Percentiles rank a stretch among this genome's conserved stretches.
Evolutionary conservation across 805 yeast genomes (phyloP).

Genomic region (Sungouiozyma intestinalis): DNA sequence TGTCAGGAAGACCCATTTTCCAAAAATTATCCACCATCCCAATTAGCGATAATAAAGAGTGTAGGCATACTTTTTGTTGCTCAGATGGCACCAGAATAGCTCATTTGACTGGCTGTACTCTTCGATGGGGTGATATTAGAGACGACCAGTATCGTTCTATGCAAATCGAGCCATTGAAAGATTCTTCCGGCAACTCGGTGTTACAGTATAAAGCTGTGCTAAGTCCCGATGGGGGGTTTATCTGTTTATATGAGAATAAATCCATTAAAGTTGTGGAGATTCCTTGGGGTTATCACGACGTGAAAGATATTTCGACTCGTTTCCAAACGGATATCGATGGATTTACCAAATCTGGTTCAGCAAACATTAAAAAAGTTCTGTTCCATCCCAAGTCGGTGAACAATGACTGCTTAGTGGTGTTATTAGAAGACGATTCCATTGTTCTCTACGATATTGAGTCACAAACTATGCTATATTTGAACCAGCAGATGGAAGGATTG

Average conservation of each 20-base stretch:
- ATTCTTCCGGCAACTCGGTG: background rate
- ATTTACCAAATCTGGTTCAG: background rate
- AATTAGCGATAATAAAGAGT: background rate
- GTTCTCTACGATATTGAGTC: conserved; percentile 12
- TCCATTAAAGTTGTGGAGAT: conserved; percentile 17
- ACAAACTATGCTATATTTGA: conserved; percentile 3
- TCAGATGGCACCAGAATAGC: conserved; percentile 11
- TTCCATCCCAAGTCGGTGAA: conserved; percentile 33
- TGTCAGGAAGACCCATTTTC: conserved; percentile 2
- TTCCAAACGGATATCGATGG: conserved; percentile 3
- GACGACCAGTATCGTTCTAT: conserved; percentile 8
- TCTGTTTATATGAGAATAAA: conserved; percentile 13
- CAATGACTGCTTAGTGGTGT: conserved; percentile 16
- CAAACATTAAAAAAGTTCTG: conserved; percentile 31
- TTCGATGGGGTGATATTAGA: conserved; percentile 5
- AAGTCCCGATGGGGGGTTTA: conserved; percentile 13
- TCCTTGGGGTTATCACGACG: conserved; percentile 17
- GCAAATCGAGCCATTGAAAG: conserved; percentile 5
- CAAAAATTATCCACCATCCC: conserved; percentile 3
- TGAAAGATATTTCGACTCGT: background rate
- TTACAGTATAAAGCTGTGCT: conserved; percentile 3
- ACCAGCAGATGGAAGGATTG: conserved; percentile 7
- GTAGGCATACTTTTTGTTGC: conserved; percentile 13
- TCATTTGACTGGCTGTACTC: conserved; percentile 2
- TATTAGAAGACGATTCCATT: conserved; percentile 19